A percentile compares a stretch with the other conserved stretches of the same genome.
These are phyloP conservation scores for Cyberlindnera meyerae DNA, from an alignment of 805 yeast species.

Conservation along the genomic window DNA sequence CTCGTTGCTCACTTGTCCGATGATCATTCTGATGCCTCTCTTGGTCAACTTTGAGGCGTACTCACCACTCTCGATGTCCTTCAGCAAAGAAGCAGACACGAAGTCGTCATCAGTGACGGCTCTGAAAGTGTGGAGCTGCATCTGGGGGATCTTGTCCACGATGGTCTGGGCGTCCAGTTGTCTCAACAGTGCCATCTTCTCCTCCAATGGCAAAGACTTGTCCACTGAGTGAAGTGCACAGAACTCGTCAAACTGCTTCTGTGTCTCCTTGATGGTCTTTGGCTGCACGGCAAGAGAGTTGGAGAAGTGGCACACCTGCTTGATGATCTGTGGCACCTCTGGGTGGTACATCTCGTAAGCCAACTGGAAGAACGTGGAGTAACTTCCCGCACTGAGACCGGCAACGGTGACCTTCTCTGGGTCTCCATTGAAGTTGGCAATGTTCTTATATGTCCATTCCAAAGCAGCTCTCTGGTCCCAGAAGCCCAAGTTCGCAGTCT, in stretches of 20 bases:
- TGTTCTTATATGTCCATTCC: slow-evolving; percentile 41
- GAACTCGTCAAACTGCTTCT: slow-evolving; percentile 29
- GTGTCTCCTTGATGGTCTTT: slow-evolving; percentile 30
- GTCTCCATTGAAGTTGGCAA: slow-evolving; percentile 43
- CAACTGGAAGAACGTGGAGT: slow-evolving; percentile 37
- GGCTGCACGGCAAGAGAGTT: slow-evolving; percentile 36
- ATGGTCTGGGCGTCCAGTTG: slow-evolving; percentile 13
- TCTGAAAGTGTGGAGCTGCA: slow-evolving; percentile 32
- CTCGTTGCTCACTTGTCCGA: slow-evolving; percentile 34
- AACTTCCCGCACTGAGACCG: slow-evolving; percentile 46
- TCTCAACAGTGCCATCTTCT: slow-evolving; percentile 22
- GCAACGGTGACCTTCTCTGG: slow-evolving; percentile 36
- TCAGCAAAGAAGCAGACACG: slow-evolving; percentile 27
- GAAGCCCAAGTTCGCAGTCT: slow-evolving; percentile 15
- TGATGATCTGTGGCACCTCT: slow-evolving; percentile 34
- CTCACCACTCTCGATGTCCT: slow-evolving; percentile 29
- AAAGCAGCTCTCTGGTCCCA: slow-evolving; percentile 44
- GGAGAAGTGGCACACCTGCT: slow-evolving; percentile 32
- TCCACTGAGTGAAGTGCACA: slow-evolving; percentile 23
- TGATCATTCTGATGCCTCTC: slow-evolving; percentile 23
- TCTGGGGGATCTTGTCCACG: slow-evolving; percentile 21
- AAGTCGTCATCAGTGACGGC: slow-evolving; percentile 37
- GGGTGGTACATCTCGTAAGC: slow-evolving; percentile 40
- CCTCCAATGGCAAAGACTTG: slow-evolving; percentile 10
- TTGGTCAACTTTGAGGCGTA: slow-evolving; percentile 23